Percentiles rank a stretch among this genome's conserved stretches.
These are phyloP conservation scores for Verticillium isaacii DNA, from an alignment of 2,329 filamentous ascomycete species.

Conservation along the genomic window DNA sequence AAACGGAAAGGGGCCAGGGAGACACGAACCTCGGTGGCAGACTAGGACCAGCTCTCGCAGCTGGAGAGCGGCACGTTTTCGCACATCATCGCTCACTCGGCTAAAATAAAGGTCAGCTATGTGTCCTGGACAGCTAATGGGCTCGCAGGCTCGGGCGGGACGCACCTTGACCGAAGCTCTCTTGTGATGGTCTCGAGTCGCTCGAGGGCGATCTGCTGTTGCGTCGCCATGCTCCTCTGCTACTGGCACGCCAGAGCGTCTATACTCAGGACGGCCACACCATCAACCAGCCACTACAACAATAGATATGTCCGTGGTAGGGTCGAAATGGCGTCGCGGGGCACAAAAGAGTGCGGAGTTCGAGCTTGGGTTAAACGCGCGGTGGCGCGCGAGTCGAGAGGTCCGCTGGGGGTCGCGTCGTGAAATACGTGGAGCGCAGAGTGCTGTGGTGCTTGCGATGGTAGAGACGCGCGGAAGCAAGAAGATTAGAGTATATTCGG, in stretches of 20 bases:
- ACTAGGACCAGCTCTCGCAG: conserved; percentile 50
- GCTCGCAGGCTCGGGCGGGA: neutral
- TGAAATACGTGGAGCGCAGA: neutral
- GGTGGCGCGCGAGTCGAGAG: neutral
- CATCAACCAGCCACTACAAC: neutral
- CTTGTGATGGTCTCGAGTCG: conserved; percentile 50
- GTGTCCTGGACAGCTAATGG: neutral
- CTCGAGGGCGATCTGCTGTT: conserved; percentile 50
- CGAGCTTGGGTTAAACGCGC: neutral
- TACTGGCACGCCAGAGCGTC: conserved; percentile 12
- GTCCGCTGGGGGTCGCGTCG: neutral
- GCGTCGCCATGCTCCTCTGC: conserved; percentile 30
- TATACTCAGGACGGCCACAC: conserved; percentile 2
- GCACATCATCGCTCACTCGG: conserved; percentile 37
- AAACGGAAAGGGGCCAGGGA: neutral
- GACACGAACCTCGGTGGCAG: conserved; percentile 48
- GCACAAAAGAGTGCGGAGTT: neutral
- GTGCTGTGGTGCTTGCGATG: neutral
- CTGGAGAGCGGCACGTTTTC: conserved; percentile 48
- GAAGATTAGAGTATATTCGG: neutral
- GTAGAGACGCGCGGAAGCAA: neutral
- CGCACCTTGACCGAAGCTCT: conserved; percentile 52
- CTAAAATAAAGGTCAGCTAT: conserved; percentile 1
- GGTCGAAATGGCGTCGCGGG: neutral
- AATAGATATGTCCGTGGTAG: neutral